phyloP scores from a whole-genome alignment of 2,329 filamentous ascomycete genomes.

The Beauveria pseudobassiana region DNA sequence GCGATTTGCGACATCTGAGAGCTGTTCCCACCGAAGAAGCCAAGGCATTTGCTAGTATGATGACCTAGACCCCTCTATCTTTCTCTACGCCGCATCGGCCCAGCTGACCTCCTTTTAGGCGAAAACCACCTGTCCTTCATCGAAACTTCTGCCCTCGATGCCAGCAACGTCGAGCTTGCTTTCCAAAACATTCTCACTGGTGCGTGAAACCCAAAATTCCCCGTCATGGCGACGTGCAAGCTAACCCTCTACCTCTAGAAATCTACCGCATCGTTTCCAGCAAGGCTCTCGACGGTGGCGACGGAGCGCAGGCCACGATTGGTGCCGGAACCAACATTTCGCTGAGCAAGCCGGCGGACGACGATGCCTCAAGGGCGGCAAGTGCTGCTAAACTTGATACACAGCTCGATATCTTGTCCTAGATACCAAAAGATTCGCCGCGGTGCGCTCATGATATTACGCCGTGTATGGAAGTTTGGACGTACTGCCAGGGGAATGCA shows the following conservation, averaged over 20 bases:
- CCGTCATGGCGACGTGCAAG: neutral
- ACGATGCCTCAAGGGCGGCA: slow-evolving; percentile 66
- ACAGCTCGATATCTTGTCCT: slow-evolving; percentile 4
- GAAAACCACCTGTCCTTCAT: slow-evolving; percentile 99
- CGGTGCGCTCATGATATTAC: slow-evolving; percentile 12
- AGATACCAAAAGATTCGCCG: slow-evolving; percentile 4
- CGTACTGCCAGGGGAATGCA: slow-evolving; percentile 20
- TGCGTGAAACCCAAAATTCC: slow-evolving; percentile 36
- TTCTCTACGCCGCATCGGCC: neutral
- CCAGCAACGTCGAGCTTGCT: slow-evolving; percentile 96
- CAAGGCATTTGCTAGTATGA: slow-evolving; percentile 90
- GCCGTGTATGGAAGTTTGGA: neutral
- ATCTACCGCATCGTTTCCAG: slow-evolving; percentile 99
- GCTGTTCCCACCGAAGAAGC: slow-evolving; percentile 97
- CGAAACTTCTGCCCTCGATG: slow-evolving; percentile 96
- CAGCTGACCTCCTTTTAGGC: slow-evolving; percentile 44
- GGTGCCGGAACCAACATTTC: slow-evolving; percentile 76
- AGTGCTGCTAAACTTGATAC: slow-evolving; percentile 59
- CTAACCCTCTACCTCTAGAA: slow-evolving; percentile 48
- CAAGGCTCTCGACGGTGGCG: slow-evolving; percentile 90
- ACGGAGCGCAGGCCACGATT: slow-evolving; percentile 71
- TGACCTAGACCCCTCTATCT: neutral
- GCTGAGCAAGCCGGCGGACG: slow-evolving; percentile 77
- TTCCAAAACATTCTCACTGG: slow-evolving; percentile 99
- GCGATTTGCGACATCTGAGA: slow-evolving; percentile 96